These are phyloP conservation scores for Cladosporium sp. DNA, from an alignment of 2,329 filamentous ascomycete genomes.

Conservation along the genomic window DNA sequence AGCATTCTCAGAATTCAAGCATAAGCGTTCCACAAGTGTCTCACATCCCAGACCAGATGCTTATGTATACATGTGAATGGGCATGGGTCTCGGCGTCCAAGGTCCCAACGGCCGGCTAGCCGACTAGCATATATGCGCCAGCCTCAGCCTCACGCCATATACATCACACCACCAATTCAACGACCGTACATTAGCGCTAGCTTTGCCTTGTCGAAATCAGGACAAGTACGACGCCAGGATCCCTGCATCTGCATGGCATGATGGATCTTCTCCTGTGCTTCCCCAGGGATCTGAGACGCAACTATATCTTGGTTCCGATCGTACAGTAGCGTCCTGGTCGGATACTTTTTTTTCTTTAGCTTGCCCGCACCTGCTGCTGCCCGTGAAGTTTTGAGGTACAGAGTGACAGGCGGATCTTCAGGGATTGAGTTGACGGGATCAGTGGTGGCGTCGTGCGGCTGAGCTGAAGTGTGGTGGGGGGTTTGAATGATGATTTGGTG, in stretches of 20 bases:
- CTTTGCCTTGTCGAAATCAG: background rate
- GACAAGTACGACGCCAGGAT: background rate
- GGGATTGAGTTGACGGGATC: background rate
- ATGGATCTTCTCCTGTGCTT: background rate
- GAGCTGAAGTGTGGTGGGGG: background rate
- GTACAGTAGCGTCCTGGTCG: slow-evolving; percentile 9
- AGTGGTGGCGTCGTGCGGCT: background rate
- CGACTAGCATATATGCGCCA: background rate
- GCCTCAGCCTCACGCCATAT: background rate
- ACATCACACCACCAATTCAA: slow-evolving; percentile 9
- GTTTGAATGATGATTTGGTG: background rate
- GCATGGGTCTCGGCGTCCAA: background rate
- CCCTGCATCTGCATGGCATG: background rate
- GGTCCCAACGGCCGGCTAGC: background rate
- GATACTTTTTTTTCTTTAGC: background rate
- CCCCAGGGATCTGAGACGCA: background rate
- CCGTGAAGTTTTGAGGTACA: background rate
- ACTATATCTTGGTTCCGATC: slow-evolving; percentile 11
- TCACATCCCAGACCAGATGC: background rate
- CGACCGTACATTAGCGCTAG: slow-evolving; percentile 6
- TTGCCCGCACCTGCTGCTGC: background rate
- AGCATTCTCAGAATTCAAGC: background rate
- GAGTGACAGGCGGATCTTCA: background rate
- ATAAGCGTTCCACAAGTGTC: background rate
- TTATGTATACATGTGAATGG: background rate